Conservation (phyloP, 805 yeast genomes). For the Sugiyamaella boreocaroliniensis region DNA sequence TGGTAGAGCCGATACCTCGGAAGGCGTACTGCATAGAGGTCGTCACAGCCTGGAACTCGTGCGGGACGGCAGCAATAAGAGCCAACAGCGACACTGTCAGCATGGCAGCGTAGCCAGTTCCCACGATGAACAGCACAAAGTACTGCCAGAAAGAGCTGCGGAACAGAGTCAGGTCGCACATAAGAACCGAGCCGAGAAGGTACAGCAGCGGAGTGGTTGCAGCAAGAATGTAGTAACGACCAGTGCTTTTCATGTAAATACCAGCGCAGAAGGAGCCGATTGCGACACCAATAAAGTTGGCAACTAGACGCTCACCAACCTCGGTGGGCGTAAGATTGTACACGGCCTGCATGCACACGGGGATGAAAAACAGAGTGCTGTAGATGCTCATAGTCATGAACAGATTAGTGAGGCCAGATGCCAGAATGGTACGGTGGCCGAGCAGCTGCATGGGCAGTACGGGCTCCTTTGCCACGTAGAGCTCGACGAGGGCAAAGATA, state of each 20-base stretch:
- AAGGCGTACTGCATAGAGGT: constrained; percentile 88
- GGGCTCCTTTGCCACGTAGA: constrained; percentile 51
- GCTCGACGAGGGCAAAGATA: constrained; percentile 48
- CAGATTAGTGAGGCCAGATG: constrained; percentile 64
- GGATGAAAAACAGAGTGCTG: constrained; percentile 60
- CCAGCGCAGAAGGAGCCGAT: constrained; percentile 65
- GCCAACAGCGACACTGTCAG: constrained; percentile 69
- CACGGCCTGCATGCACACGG: constrained; percentile 57
- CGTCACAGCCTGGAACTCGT: constrained; percentile 68
- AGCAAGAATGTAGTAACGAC: constrained; percentile 50
- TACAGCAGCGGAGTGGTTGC: constrained; percentile 38
- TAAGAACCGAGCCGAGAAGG: constrained; percentile 41
- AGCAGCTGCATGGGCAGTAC: constrained; percentile 59
- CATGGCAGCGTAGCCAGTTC: constrained; percentile 59
- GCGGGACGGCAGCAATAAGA: constrained; percentile 67
- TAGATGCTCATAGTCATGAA: constrained; percentile 63
- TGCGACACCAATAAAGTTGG: constrained; percentile 61
- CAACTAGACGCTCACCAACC: constrained; percentile 45
- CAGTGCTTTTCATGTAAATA: constrained; percentile 57
- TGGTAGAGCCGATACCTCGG: constrained; percentile 78
- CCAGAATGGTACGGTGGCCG: constrained; percentile 50
- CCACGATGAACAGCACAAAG: constrained; percentile 44
- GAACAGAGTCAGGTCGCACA: constrained; percentile 21
- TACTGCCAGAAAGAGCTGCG: constrained; percentile 31
- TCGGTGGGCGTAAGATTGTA: constrained; percentile 46